These are phyloP conservation scores for Elsinoe arachidis DNA, from an alignment of 2,329 filamentous ascomycete species.

Conservation along the genomic window DNA sequence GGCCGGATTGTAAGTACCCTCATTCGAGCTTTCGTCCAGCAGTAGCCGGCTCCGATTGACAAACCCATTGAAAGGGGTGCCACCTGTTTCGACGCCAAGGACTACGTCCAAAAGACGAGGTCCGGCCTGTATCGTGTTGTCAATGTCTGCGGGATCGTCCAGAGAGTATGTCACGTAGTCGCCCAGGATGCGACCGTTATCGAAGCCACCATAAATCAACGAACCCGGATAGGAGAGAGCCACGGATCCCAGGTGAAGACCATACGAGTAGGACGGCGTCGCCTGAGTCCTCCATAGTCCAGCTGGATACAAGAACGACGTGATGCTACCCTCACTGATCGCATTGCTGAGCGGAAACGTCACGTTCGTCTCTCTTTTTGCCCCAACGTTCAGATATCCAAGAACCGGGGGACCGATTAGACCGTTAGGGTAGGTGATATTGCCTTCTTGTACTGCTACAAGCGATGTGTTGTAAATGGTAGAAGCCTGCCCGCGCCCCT, in stretches of 20 bases:
- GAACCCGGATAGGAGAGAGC: constrained; percentile 23
- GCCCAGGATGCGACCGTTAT: constrained; percentile 26
- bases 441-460: neutral
- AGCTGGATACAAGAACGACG: neutral
- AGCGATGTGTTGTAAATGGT: neutral
- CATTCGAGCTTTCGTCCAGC: neutral
- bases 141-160: neutral
- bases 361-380: neutral
- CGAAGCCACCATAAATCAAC: constrained; percentile 30
- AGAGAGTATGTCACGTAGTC: constrained; percentile 20
- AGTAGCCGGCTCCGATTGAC: neutral
- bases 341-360: neutral
- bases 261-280: constrained; percentile 25
- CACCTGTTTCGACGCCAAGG: constrained; percentile 19
- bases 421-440: neutral
- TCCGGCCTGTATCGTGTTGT: neutral
- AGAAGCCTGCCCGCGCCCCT: neutral
- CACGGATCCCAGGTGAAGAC: constrained; percentile 29
- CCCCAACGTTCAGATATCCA: neutral
- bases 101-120: constrained; percentile 14
- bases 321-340: neutral
- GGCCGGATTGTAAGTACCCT: neutral
- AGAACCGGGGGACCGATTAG: neutral
- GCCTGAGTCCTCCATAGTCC: neutral
- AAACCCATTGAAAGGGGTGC: constrained; percentile 10